These are phyloP conservation scores for Moesziomyces sp. DNA, from an alignment of 1,284 basidiomycete species.

Conservation along the genomic window DNA sequence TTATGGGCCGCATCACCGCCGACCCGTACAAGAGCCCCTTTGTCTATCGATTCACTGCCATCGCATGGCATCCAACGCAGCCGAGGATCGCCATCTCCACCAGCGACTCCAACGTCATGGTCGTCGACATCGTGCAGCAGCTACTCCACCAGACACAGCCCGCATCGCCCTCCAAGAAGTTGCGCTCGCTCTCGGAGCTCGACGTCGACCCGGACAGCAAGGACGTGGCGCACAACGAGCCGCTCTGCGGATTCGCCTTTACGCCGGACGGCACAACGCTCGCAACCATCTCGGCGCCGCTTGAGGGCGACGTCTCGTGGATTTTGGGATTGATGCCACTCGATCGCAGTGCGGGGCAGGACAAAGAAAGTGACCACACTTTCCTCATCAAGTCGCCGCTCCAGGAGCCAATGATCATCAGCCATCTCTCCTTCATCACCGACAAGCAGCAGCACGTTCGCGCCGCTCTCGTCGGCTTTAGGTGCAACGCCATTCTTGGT, in stretches of 20 bases:
- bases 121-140: constrained; percentile 23
- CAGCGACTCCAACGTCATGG: constrained; percentile 25
- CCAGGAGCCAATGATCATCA: constrained; percentile 28
- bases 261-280: constrained; percentile 28
- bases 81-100: constrained; percentile 36
- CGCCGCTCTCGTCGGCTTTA: constrained; percentile 29
- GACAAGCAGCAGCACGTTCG: constrained; percentile 5
- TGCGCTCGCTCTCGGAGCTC: constrained; percentile 12
- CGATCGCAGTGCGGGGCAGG: not conserved
- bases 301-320: constrained; percentile 17
- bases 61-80: constrained; percentile 23
- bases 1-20: constrained; percentile 20
- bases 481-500: constrained; percentile 31
- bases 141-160: constrained; percentile 4
- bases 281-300: constrained; percentile 23
- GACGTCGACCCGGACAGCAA: constrained; percentile 14
- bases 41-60: constrained; percentile 25
- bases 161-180: constrained; percentile 8
- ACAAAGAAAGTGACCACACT: not conserved
- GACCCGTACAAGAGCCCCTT: constrained; percentile 16
- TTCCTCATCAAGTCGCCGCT: constrained; percentile 23
- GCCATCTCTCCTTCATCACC: constrained; percentile 27
- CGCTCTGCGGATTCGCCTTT: constrained; percentile 24
- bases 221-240: constrained; percentile 12
- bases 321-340: constrained; percentile 14